A percentile compares a stretch with the other conserved stretches of the same genome.
Conservation (phyloP, 2,329 filamentous ascomycete species). For the Chaetomium sp. region DNA sequence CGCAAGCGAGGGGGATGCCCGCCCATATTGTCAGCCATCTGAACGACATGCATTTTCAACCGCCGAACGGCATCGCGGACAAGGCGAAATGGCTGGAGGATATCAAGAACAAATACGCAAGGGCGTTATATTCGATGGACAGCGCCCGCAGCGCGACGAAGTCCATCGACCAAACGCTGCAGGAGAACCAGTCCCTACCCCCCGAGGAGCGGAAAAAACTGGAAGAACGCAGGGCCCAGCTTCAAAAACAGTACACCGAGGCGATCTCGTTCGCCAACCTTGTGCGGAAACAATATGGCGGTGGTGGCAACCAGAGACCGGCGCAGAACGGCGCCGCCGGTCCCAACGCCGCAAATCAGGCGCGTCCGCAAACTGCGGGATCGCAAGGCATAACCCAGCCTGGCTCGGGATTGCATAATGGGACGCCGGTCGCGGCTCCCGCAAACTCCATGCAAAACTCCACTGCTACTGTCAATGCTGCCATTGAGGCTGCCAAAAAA, state of each 20-base stretch:
- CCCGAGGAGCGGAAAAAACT: slow-evolving; percentile 52
- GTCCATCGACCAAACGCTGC: slow-evolving; percentile 46
- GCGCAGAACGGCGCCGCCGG: slow-evolving; percentile 29
- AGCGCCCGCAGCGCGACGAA: slow-evolving; percentile 45
- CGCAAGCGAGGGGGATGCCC: slow-evolving; percentile 38
- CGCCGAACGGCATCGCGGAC: slow-evolving; percentile 47
- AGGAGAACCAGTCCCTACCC: slow-evolving; percentile 48
- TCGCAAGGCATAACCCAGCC: slow-evolving; percentile 19
- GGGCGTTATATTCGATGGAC: slow-evolving; percentile 56
- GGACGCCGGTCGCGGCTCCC: slow-evolving; percentile 33
- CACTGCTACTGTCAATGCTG: slow-evolving; percentile 48
- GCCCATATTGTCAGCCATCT: slow-evolving; percentile 52
- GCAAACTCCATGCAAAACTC: slow-evolving; percentile 32
- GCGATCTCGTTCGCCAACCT: slow-evolving; percentile 52
- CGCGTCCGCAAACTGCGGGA: slow-evolving; percentile 24
- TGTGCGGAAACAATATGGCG: slow-evolving; percentile 51
- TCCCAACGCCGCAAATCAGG: slow-evolving; percentile 24
- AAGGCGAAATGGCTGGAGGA: slow-evolving; percentile 54
- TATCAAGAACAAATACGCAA: slow-evolving; percentile 50
- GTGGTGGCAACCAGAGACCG: slow-evolving; percentile 34
- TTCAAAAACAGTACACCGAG: slow-evolving; percentile 50
- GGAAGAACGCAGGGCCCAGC: slow-evolving; percentile 48
- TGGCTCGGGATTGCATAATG: slow-evolving; percentile 29
- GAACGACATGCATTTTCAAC: slow-evolving; percentile 50
- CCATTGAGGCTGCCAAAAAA: slow-evolving; percentile 51